Percentiles rank a stretch among this genome's conserved stretches.
Evolutionary conservation across 2,329 filamentous ascomycete genomes (phyloP).

Genomic region (Lasiodiplodia citricola): DNA sequence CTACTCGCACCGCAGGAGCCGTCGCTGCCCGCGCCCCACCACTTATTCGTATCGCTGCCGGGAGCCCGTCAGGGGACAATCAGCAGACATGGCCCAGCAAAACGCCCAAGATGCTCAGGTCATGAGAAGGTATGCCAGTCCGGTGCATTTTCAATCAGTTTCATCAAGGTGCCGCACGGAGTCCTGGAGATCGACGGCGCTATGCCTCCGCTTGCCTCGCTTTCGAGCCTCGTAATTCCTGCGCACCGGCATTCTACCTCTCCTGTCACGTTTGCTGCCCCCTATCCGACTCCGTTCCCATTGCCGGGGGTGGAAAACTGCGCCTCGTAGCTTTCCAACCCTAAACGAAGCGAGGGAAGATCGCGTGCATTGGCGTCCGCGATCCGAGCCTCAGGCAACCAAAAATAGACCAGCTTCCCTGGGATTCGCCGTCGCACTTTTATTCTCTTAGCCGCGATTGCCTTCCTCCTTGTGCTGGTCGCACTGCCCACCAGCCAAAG

Average conservation of each 20-base stretch:
- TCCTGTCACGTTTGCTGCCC: slow-evolving; percentile 14
- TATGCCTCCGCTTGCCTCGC: slow-evolving; percentile 13
- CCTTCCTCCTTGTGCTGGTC: slow-evolving; percentile 2
- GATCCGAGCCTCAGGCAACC: slow-evolving; percentile 36
- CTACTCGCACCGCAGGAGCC: neutral
- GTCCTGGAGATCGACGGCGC: slow-evolving; percentile 18
- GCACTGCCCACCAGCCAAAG: slow-evolving; percentile 6
- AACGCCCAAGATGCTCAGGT: slow-evolving; percentile 27
- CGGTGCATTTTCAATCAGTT: slow-evolving; percentile 19
- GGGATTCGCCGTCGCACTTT: slow-evolving; percentile 17
- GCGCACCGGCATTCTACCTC: slow-evolving; percentile 4
- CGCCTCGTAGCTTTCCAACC: slow-evolving; percentile 23
- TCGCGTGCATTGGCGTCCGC: slow-evolving; percentile 46
- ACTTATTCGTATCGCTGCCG: neutral
- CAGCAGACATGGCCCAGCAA: slow-evolving; percentile 26
- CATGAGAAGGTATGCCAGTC: slow-evolving; percentile 26
- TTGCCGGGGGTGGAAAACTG: slow-evolving; percentile 22
- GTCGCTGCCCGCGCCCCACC: slow-evolving; percentile 2
- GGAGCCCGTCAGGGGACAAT: slow-evolving; percentile 19
- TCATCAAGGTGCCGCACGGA: slow-evolving; percentile 21
- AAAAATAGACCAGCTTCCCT: slow-evolving; percentile 27
- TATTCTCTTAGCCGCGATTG: slow-evolving; percentile 13
- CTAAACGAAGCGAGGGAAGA: slow-evolving; percentile 36
- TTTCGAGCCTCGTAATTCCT: slow-evolving; percentile 10
- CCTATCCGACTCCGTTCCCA: slow-evolving; percentile 13